Percentiles rank a stretch among this genome's conserved stretches.
Evolutionary conservation across 1,284 basidiomycete species (phyloP).

Genomic region (Ceratobasidium sp.): DNA sequence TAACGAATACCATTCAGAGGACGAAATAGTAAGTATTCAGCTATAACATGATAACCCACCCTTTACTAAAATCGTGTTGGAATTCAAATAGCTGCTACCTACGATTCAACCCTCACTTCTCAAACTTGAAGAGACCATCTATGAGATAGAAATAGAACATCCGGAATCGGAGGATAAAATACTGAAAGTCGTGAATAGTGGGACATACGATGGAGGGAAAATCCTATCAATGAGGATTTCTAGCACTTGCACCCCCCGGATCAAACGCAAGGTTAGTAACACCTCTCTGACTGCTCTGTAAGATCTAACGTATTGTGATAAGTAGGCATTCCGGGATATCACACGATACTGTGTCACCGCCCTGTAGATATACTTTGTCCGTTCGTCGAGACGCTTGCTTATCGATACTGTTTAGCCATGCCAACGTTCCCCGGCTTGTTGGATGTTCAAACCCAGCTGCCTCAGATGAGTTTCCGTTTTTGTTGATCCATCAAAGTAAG

Average conservation of each 20-base stretch:
- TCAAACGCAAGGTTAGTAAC: slow-evolving; percentile 1
- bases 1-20: background rate
- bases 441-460: background rate
- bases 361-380: background rate
- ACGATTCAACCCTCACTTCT: background rate
- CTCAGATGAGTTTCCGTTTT: background rate
- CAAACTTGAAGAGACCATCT: background rate
- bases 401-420: background rate
- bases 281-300: background rate
- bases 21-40: background rate
- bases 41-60: background rate
- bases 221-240: slow-evolving; percentile 23
- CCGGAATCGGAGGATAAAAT: background rate
- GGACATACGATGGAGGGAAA: background rate
- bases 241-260: background rate
- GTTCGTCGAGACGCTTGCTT: background rate
- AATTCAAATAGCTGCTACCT: background rate
- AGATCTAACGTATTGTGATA: background rate
- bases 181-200: slow-evolving; percentile 2
- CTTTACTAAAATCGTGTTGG: background rate
- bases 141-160: background rate
- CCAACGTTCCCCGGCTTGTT: background rate
- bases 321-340: background rate
- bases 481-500: slow-evolving; percentile 7
- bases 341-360: slow-evolving; percentile 5